Percentiles rank a stretch among this genome's conserved stretches.
phyloP scores from a whole-genome alignment of 306 rosid species.

The Glycine tomentella region DNA sequence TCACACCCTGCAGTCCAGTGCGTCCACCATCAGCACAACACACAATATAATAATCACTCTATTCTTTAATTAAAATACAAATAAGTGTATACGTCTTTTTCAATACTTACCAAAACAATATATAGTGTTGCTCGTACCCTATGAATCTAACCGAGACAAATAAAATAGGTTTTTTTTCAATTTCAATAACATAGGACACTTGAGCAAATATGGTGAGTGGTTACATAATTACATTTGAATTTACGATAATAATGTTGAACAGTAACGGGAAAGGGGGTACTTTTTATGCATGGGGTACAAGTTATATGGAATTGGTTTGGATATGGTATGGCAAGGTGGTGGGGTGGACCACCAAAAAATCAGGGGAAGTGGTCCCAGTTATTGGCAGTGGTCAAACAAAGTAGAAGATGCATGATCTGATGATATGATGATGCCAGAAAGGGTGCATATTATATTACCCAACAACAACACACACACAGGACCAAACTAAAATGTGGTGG shows the following conservation, averaged over 20 bases:
- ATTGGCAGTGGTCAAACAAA: too few species aligned
- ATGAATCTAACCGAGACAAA: neutral
- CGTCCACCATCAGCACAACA: neutral
- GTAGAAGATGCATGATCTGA: too few species aligned
- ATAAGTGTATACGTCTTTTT: slow-evolving; percentile 30
- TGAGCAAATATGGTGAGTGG: too few species aligned
- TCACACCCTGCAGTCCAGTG: slow-evolving; percentile 70
- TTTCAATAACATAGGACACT: slow-evolving; percentile 1
- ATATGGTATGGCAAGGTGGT: slow-evolving; percentile 17
- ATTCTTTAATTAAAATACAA: neutral
- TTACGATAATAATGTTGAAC: slow-evolving; percentile 36
- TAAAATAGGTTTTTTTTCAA: slow-evolving; percentile 21
- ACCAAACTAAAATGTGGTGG: too few species aligned
- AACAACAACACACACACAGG: too few species aligned
- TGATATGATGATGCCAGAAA: too few species aligned
- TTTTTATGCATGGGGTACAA: slow-evolving; percentile 23
- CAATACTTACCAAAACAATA: slow-evolving; percentile 23
- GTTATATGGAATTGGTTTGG: slow-evolving; percentile 12
- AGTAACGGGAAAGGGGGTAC: neutral
- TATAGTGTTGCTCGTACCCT: slow-evolving; percentile 3
- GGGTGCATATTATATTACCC: too few species aligned
- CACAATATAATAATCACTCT: neutral
- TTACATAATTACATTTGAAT: slow-evolving; percentile 45
- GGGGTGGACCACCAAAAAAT: slow-evolving; percentile 47
- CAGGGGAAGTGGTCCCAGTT: neutral